Evolutionary conservation across 2,329 filamentous ascomycete species (phyloP).

Genomic region (Nemania sp.): DNA sequence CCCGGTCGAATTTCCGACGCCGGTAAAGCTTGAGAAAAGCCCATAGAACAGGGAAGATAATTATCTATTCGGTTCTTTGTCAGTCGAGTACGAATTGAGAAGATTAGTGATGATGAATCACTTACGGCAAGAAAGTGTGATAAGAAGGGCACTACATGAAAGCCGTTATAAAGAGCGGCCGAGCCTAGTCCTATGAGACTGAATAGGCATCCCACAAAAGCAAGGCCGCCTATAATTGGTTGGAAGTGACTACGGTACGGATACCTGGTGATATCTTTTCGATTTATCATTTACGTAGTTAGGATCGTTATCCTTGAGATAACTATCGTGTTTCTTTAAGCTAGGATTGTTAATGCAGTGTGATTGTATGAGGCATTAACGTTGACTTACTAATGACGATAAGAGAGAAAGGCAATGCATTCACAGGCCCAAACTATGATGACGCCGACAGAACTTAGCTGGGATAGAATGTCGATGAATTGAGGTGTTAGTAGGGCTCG

Average conservation of each 20-base stretch:
- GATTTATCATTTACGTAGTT: slow-evolving; percentile 47
- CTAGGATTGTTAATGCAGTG: neutral
- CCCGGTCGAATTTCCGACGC: neutral
- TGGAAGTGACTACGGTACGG: slow-evolving; percentile 56
- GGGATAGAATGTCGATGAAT: slow-evolving; percentile 56
- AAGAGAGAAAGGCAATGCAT: slow-evolving; percentile 56
- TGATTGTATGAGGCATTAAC: slow-evolving; percentile 37
- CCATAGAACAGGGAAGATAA: neutral
- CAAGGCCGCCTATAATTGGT: slow-evolving; percentile 53
- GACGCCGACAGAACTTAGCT: slow-evolving; percentile 54
- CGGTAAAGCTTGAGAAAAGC: neutral
- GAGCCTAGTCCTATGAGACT: slow-evolving; percentile 52
- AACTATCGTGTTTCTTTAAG: slow-evolving; percentile 36
- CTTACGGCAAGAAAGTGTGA: slow-evolving; percentile 56
- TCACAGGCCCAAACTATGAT: slow-evolving; percentile 57
- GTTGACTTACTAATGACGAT: slow-evolving; percentile 51
- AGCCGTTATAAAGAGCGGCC: slow-evolving; percentile 53
- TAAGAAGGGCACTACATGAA: slow-evolving; percentile 52
- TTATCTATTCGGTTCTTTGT: neutral
- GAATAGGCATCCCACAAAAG: slow-evolving; percentile 53
- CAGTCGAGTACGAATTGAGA: neutral
- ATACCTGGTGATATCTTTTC: slow-evolving; percentile 51
- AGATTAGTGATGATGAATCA: neutral
- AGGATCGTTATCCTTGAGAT: slow-evolving; percentile 42
- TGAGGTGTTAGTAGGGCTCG: slow-evolving; percentile 32